phyloP scores from a whole-genome alignment of 2,329 filamentous ascomycete species.

The Colletotrichum orbiculare region DNA sequence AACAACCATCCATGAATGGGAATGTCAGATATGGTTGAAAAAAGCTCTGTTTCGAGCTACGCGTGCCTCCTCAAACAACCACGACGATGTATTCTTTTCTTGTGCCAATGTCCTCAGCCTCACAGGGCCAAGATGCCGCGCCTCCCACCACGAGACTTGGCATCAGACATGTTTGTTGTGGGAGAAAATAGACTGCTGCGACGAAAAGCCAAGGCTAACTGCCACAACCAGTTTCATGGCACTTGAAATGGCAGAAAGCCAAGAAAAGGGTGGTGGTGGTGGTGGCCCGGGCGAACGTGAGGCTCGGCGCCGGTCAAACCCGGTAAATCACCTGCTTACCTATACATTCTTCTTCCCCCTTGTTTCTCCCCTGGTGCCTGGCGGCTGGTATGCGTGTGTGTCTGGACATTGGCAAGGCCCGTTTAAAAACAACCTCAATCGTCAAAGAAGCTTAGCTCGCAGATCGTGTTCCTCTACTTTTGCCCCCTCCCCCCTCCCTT shows the following conservation, averaged over 20 bases:
- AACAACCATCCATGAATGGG: too few relatives aligned
- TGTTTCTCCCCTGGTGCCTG: not conserved
- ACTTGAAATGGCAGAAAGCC: not conserved
- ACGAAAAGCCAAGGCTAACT: conserved; percentile 10
- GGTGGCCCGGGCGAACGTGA: conserved; percentile 13
- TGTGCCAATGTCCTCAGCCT: not conserved
- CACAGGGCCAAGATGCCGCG: not conserved
- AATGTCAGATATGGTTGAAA: too few relatives aligned
- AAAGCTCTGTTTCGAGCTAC: too few relatives aligned
- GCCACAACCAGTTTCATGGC: conserved; percentile 13
- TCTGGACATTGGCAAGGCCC: not conserved
- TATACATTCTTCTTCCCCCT: not conserved
- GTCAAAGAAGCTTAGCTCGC: conserved; percentile 21
- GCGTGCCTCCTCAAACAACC: too few relatives aligned
- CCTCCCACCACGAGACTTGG: conserved; percentile 5
- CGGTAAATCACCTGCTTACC: not conserved
- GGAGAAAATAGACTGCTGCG: conserved; percentile 18
- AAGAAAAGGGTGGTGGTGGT: not conserved
- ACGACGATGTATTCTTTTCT: too few relatives aligned
- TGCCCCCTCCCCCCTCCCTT: too few relatives aligned
- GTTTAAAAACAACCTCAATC: not conserved
- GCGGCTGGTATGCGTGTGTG: conserved; percentile 1
- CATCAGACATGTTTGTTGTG: conserved; percentile 1
- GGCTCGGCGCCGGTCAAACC: conserved; percentile 13
- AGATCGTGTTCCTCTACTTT: not conserved